These are phyloP conservation scores for Fagus sylvatica DNA, from an alignment of 306 rosid species.

Conservation along the genomic window DNA sequence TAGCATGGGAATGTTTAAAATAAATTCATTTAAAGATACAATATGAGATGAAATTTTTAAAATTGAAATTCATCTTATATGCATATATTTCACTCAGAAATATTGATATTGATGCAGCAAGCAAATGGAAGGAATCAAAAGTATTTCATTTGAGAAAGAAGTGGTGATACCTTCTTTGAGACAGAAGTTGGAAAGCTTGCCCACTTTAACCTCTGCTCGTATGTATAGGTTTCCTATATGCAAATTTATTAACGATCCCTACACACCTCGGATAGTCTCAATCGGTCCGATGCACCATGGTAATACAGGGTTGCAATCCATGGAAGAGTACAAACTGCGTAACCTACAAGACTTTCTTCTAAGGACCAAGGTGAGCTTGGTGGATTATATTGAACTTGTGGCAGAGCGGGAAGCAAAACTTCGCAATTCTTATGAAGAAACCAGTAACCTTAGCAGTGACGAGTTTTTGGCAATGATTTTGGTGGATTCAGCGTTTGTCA, in stretches of 20 bases:
- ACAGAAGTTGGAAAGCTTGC: background rate
- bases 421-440: background rate
- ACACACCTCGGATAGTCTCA: background rate
- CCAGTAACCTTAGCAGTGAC: background rate
- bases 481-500: conserved; percentile 1
- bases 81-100: too few species aligned
- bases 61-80: too few species aligned
- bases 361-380: background rate
- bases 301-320: background rate
- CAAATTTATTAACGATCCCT: background rate
- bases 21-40: too few species aligned
- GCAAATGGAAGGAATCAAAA: too few species aligned
- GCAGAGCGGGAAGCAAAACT: background rate
- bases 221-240: background rate
- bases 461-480: background rate
- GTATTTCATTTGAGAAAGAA: too few species aligned
- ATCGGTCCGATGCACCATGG: background rate
- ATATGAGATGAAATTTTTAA: too few species aligned
- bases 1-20: too few species aligned
- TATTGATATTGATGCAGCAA: too few species aligned
- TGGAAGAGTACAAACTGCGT: background rate
- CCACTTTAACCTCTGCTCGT: background rate
- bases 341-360: background rate
- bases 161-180: background rate
- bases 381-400: background rate